Conservation (phyloP, 768 basidiomycete species). For the Cubamyces sp. region DNA sequence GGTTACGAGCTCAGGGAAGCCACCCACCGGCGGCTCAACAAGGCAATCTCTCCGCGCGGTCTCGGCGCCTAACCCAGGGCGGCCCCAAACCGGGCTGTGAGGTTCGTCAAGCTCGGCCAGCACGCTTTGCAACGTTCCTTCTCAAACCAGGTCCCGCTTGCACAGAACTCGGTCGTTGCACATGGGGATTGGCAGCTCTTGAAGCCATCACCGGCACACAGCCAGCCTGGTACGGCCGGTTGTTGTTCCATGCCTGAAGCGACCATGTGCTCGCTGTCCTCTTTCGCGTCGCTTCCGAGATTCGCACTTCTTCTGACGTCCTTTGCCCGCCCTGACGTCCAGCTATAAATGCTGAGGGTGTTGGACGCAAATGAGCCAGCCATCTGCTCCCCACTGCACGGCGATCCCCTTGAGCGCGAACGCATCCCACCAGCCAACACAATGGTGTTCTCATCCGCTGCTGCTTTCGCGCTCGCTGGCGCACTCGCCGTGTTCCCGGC, state of each 20-base stretch:
- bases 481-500: constrained; percentile 9
- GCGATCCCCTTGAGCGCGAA: neutral
- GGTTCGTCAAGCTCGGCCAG: neutral
- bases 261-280: constrained; percentile 8
- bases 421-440: neutral
- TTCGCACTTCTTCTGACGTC: neutral
- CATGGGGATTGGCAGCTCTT: neutral
- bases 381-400: neutral
- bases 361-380: neutral
- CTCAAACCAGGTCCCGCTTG: neutral
- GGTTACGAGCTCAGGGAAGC: constrained; percentile 2
- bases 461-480: constrained; percentile 22
- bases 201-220: neutral
- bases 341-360: neutral
- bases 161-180: neutral
- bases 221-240: constrained; percentile 1
- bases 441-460: constrained; percentile 22
- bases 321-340: neutral
- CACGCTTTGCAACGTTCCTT: neutral
- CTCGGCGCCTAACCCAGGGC: neutral
- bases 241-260: neutral
- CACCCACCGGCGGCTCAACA: neutral
- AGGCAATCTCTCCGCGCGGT: constrained; percentile 9
- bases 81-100: no score
- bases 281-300: constrained; percentile 15